phyloP scores from a whole-genome alignment of 352 stramenopile species.

The Pythium volutum region DNA sequence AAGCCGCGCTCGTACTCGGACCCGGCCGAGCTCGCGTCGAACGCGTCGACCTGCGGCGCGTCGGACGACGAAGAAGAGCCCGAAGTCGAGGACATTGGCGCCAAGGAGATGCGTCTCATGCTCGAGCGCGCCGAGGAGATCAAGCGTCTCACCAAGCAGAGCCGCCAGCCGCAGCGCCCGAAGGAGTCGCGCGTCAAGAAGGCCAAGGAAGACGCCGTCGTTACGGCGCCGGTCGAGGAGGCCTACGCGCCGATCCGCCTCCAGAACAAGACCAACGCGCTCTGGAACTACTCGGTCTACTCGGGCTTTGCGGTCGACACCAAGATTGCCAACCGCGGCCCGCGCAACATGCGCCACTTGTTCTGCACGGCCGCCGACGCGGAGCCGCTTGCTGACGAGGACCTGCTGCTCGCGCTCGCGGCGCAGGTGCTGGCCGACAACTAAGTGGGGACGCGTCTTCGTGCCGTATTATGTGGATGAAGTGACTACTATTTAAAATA shows the following conservation, averaged over 20 bases:
- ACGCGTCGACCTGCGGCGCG: slow-evolving; percentile 34
- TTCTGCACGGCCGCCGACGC: slow-evolving; percentile 13
- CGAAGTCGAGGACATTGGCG: slow-evolving; percentile 31
- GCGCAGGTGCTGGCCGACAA: slow-evolving; percentile 20
- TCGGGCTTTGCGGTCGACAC: slow-evolving; percentile 26
- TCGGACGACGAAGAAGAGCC: slow-evolving; percentile 32
- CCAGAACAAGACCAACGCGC: slow-evolving; percentile 29
- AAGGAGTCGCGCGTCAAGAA: slow-evolving; percentile 11
- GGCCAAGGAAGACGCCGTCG: slow-evolving; percentile 10
- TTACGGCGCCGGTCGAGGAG: slow-evolving; percentile 6
- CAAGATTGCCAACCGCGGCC: slow-evolving; percentile 18
- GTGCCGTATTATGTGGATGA: neutral
- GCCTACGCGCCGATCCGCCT: slow-evolving; percentile 23
- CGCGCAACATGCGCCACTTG: slow-evolving; percentile 26
- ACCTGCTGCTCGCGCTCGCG: slow-evolving; percentile 13
- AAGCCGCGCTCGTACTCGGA: slow-evolving; percentile 25
- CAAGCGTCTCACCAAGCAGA: slow-evolving; percentile 30
- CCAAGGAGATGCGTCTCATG: slow-evolving; percentile 36
- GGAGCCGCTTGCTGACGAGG: slow-evolving; percentile 20
- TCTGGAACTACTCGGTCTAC: slow-evolving; percentile 39
- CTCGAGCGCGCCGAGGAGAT: slow-evolving; percentile 35
- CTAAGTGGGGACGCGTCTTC: slow-evolving; percentile 3
- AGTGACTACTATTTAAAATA: slow-evolving; percentile 8
- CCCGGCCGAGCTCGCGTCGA: slow-evolving; percentile 24
- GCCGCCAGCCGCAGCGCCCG: slow-evolving; percentile 10